Percentiles rank a stretch among this genome's conserved stretches.
Evolutionary conservation across 2,329 filamentous ascomycete species (phyloP).

Genomic region (Fusarium devonianum): DNA sequence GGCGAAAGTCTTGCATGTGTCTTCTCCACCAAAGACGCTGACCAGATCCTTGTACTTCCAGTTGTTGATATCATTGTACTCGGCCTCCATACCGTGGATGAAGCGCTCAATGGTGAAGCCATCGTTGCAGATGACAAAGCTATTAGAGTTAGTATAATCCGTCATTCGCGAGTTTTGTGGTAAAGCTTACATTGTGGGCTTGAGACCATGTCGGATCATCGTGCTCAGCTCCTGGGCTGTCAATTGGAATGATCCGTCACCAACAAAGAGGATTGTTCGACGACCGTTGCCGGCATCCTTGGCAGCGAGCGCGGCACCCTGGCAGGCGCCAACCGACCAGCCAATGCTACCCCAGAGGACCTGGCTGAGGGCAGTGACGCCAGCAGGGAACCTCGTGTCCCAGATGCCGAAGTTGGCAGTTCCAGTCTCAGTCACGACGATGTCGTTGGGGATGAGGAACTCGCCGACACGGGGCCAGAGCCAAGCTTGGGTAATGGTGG

Average conservation of each 20-base stretch:
- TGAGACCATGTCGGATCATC: conserved; percentile 77
- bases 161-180: neutral
- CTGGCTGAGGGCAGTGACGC: conserved; percentile 83
- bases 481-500: conserved; percentile 71
- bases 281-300: conserved; percentile 67
- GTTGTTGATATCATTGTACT: conserved; percentile 80
- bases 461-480: conserved; percentile 80
- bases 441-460: conserved; percentile 75
- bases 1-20: conserved; percentile 67
- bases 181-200: conserved; percentile 73
- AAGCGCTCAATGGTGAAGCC: conserved; percentile 90
- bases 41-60: conserved; percentile 79
- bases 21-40: conserved; percentile 70
- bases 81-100: conserved; percentile 82
- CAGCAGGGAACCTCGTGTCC: conserved; percentile 79
- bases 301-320: conserved; percentile 75
- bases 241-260: conserved; percentile 86
- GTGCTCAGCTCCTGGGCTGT: conserved; percentile 85
- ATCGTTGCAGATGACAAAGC: conserved; percentile 85
- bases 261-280: conserved; percentile 84
- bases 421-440: conserved; percentile 86
- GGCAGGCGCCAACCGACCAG: conserved; percentile 65
- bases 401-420: conserved; percentile 89
- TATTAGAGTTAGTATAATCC: conserved; percentile 42
- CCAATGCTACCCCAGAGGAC: conserved; percentile 75